Evolutionary conservation across 2,329 filamentous ascomycete species (phyloP), one percentile per base, ranked within the genome.

Genomic region (Dactylellina leptospora): DNA sequence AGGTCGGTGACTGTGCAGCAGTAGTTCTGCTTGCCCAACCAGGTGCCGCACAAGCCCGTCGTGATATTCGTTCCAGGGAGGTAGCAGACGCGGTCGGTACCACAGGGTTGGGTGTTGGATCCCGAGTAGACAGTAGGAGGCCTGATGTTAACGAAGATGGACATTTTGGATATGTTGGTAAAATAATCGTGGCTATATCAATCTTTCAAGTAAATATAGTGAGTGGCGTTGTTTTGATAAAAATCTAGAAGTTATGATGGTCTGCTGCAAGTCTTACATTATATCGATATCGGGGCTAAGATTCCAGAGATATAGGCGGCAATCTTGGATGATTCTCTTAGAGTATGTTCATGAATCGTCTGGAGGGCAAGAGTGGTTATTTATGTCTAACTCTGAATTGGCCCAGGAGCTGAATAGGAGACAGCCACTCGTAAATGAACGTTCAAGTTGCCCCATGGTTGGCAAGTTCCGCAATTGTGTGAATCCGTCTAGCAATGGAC

Each of bases 41-140:
- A 69, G 36, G 63, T 69, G 9, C 63, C 63, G 23, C 63, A 69
- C 11, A 69, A 22, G 10, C 63, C 63, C 2, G 63, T 69, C 3
- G 63, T 69, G 25, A 60, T 54, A 10, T 61, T 61, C 22, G 54
- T 45, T 20, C 48, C 48, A 33, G 23, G n/a, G n/a, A 69, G 40
- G 13, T 38, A 47, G 40, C 63, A 69, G 23, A 54, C 33, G 30
- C 27, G n/a, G 18, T 55, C 47, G 11, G 25, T 56, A 33, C 63
- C 63, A 20, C 63, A 59, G 2, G 54, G 10, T 18, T 22, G 5
- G 16, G 38, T 16, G 25, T 48, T 40, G 13, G 36, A 4, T 10
- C 45, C 20, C 2, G 27, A 22, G 11, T 36, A 45, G 11, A 44
- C 18, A 4, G 47, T 66, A 55, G 63, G 63, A 8, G 63, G 63